Conservation (phyloP, 2,329 filamentous ascomycete species). For the Alternaria ventricosa region DNA sequence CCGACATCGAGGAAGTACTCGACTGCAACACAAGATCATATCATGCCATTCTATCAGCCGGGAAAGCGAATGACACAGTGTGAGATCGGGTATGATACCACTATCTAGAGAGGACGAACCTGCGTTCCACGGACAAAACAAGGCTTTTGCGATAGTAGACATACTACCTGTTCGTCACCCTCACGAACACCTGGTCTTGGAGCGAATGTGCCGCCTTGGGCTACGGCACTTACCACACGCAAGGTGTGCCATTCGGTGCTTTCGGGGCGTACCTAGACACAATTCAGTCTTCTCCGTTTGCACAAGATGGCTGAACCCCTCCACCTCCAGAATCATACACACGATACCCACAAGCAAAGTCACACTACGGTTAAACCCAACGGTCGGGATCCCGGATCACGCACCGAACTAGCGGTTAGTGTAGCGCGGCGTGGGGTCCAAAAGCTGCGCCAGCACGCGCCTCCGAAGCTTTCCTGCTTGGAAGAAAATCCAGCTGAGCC, state of each 20-base stretch:
- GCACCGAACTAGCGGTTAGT: conserved; percentile 1
- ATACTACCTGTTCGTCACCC: not conserved
- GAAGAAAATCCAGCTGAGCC: not conserved
- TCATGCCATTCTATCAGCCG: conserved; percentile 37
- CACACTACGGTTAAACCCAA: conserved; percentile 2
- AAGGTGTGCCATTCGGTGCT: not conserved
- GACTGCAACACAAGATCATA: conserved; percentile 39
- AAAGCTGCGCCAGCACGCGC: not conserved
- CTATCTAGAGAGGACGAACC: not conserved
- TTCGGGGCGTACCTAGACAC: not conserved
- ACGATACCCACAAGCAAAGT: not conserved
- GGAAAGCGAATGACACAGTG: conserved; percentile 47
- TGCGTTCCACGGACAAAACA: not conserved
- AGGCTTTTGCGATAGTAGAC: not conserved
- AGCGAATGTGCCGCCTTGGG: not conserved
- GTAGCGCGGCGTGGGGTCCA: conserved; percentile 5
- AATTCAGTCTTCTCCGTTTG: not conserved
- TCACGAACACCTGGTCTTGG: not conserved
- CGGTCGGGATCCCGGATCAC: conserved; percentile 5
- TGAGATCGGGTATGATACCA: conserved; percentile 14
- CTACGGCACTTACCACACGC: not conserved
- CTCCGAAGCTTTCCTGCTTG: not conserved
- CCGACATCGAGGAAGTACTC: conserved; percentile 49
- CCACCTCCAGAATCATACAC: not conserved
- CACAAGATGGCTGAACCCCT: not conserved